phyloP scores from a whole-genome alignment of 1,284 basidiomycete genomes.

The Ustilago crameri region DNA sequence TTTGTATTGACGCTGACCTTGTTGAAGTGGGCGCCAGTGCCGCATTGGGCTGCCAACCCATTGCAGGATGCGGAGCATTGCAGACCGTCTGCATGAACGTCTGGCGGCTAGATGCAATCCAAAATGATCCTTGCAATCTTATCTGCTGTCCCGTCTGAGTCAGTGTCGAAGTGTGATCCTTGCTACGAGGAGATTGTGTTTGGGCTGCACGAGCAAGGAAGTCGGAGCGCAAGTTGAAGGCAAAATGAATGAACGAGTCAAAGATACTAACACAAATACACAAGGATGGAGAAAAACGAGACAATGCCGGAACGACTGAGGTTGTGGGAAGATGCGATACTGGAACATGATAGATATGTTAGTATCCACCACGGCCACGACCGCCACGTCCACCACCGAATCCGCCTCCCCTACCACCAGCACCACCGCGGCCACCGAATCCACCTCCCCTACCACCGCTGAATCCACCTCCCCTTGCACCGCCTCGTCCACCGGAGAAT shows the following conservation, averaged over 20 bases:
- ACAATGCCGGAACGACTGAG: constrained; percentile 14
- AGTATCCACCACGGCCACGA: constrained; percentile 53
- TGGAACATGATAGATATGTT: background rate
- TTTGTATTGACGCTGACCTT: constrained; percentile 68
- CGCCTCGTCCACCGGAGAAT: constrained; percentile 44
- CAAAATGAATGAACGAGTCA: constrained; percentile 13
- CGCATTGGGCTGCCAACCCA: constrained; percentile 54
- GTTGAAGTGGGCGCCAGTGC: constrained; percentile 53
- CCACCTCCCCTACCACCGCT: constrained; percentile 51
- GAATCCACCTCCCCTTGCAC: constrained; percentile 41
- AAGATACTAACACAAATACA: constrained; percentile 34
- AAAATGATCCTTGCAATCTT: background rate
- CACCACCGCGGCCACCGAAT: constrained; percentile 44
- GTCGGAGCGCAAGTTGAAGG: background rate
- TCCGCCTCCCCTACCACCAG: constrained; percentile 55
- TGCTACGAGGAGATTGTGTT: background rate
- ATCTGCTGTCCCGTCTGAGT: background rate
- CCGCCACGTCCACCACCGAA: constrained; percentile 33
- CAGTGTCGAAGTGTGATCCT: background rate
- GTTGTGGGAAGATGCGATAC: no score
- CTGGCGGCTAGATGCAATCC: no score
- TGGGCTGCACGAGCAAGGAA: background rate
- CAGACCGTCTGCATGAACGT: constrained; percentile 20
- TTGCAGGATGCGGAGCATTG: constrained; percentile 49
- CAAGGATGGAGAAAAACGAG: constrained; percentile 7